phyloP scores from a whole-genome alignment of 257 asterid genomes.

The Primulina eburnea region DNA sequence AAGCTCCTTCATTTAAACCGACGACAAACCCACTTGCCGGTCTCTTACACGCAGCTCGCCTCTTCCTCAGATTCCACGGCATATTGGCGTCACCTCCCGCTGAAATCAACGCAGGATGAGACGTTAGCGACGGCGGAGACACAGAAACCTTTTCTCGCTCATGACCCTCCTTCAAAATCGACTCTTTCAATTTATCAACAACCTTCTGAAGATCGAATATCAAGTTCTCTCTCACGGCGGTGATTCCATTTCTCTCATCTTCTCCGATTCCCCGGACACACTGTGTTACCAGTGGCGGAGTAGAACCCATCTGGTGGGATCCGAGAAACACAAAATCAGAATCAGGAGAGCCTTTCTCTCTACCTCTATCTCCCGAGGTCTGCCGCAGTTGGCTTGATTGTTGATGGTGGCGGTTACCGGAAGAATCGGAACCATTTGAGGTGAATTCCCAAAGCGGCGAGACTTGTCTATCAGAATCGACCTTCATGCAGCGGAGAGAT shows the following conservation, averaged over 20 bases:
- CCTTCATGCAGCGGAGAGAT: conserved; percentile 51
- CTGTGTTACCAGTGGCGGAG: conserved; percentile 26
- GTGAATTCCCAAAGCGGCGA: conserved; percentile 30
- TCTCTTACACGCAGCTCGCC: conserved; percentile 59
- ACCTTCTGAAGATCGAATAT: conserved; percentile 75
- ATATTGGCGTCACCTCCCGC: conserved; percentile 30
- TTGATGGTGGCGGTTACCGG: conserved; percentile 29
- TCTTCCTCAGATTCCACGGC: conserved; percentile 81
- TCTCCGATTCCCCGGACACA: background rate
- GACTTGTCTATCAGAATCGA: conserved; percentile 39
- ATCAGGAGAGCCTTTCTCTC: conserved; percentile 23
- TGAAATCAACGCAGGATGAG: conserved; percentile 28
- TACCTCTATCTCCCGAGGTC: conserved; percentile 29
- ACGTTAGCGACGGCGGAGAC: conserved; percentile 32
- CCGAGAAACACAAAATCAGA: conserved; percentile 16
- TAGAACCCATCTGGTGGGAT: conserved; percentile 27
- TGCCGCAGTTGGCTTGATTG: conserved; percentile 37
- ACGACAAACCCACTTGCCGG: conserved; percentile 23
- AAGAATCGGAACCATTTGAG: conserved; percentile 25
- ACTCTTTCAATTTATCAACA: conserved; percentile 63
- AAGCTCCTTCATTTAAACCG: conserved; percentile 19
- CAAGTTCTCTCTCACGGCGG: conserved; percentile 62
- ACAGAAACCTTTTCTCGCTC: conserved; percentile 37
- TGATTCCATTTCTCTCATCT: conserved; percentile 43
- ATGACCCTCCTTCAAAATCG: conserved; percentile 52